phyloP scores from a whole-genome alignment of 768 basidiomycete species.

The Lactifluus rugatus region DNA sequence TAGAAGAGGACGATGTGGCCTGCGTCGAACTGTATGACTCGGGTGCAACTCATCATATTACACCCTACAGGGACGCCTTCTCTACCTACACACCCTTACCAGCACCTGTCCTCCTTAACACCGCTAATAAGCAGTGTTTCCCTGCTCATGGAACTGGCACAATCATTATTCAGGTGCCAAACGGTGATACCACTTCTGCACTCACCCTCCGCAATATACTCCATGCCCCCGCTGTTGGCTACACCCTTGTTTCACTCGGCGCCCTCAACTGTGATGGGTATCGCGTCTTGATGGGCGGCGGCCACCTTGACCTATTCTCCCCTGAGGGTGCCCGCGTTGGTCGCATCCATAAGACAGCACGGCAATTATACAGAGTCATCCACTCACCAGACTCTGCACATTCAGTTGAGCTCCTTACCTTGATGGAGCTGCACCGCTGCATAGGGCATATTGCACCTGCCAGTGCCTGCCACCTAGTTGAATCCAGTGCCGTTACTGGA shows the following conservation, averaged over 20 bases:
- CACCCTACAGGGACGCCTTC: too few relatives aligned
- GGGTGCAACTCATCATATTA: background rate
- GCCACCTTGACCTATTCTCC: too few relatives aligned
- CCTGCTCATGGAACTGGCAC: background rate
- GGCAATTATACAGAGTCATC: background rate
- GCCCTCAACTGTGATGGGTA: too few relatives aligned
- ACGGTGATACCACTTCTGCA: too few relatives aligned
- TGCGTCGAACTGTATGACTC: background rate
- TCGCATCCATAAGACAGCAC: background rate
- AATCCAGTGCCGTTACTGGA: background rate
- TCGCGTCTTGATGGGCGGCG: too few relatives aligned
- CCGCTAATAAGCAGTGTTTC: background rate
- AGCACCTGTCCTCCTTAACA: background rate
- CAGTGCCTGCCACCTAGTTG: slow-evolving; percentile 21
- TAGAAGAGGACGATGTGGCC: too few relatives aligned
- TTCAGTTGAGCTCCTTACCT: background rate
- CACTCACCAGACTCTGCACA: too few relatives aligned
- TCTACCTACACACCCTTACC: rapidly evolving
- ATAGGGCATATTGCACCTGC: slow-evolving; percentile 30
- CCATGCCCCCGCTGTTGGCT: background rate
- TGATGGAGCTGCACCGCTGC: slow-evolving; percentile 23
- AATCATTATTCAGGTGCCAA: too few relatives aligned
- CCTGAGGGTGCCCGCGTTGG: background rate
- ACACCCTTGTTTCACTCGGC: too few relatives aligned
- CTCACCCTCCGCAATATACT: too few relatives aligned